A percentile compares a stretch with the other conserved stretches of the same genome.
These are phyloP conservation scores for Colletotrichum limetticola DNA, from an alignment of 2,329 filamentous ascomycete genomes.

Conservation along the genomic window DNA sequence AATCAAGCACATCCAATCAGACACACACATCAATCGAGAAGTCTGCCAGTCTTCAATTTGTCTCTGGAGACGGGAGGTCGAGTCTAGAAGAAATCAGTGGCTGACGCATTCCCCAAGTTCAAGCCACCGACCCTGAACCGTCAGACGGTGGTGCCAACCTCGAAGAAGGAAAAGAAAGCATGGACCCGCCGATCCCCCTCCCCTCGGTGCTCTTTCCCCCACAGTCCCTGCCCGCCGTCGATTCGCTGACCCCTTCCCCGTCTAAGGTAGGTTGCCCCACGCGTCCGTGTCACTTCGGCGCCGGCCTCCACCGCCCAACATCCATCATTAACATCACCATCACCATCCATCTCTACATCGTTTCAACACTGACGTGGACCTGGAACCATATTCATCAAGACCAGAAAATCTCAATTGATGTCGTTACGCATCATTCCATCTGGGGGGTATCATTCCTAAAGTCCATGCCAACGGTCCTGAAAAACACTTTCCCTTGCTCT, in stretches of 20 bases:
- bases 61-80: too few species aligned
- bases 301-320: neutral
- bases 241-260: neutral
- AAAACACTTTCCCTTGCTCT: neutral
- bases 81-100: neutral
- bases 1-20: neutral
- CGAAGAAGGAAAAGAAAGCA: constrained; percentile 1
- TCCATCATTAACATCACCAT: too few species aligned
- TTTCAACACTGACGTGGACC: too few species aligned
- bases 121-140: neutral
- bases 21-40: too few species aligned
- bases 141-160: neutral
- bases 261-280: neutral
- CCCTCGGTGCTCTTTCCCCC: constrained; percentile 11
- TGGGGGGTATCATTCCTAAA: neutral
- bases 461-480: neutral
- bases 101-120: neutral
- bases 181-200: constrained; percentile 31
- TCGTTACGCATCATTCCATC: neutral
- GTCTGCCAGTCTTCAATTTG: too few species aligned
- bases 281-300: constrained; percentile 7
- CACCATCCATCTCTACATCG: too few species aligned
- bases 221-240: neutral
- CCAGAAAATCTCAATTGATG: neutral
- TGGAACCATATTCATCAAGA: neutral